These are phyloP conservation scores for Fusarium neocosmosporiellum DNA, from an alignment of 2,329 filamentous ascomycete genomes.

Conservation along the genomic window DNA sequence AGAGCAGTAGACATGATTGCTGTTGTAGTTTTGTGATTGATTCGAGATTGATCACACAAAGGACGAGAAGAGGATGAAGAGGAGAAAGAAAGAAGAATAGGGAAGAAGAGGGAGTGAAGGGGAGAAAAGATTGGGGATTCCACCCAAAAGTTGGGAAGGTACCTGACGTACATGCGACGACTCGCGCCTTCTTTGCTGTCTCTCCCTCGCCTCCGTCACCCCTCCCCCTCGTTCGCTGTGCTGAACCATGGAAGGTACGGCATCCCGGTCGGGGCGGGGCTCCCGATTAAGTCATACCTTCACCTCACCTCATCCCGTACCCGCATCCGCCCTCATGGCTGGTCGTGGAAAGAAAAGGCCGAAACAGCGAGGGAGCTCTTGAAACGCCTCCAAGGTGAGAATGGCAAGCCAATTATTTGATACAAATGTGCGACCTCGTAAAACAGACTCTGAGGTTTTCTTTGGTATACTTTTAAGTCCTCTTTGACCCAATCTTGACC, in stretches of 20 bases:
- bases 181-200: constrained; percentile 30
- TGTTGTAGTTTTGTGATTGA: constrained; percentile 27
- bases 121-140: constrained; percentile 34
- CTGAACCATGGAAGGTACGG: constrained; percentile 19
- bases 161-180: constrained; percentile 38
- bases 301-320: constrained; percentile 31
- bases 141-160: constrained; percentile 35
- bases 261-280: constrained; percentile 32
- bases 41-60: constrained; percentile 20
- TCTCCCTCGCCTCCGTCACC: constrained; percentile 32
- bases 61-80: constrained; percentile 14
- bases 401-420: not conserved
- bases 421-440: not conserved
- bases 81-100: constrained; percentile 9
- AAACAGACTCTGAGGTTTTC: not conserved
- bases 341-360: not conserved
- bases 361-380: not conserved
- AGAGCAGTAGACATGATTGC: constrained; percentile 83
- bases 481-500: not conserved
- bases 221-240: constrained; percentile 34
- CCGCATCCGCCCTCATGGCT: constrained; percentile 4
- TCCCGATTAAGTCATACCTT: constrained; percentile 35
- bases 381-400: not conserved
- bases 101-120: constrained; percentile 18
- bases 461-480: not conserved